Percentiles rank a stretch among this genome's conserved stretches.
Evolutionary conservation across 148 eudicot genomes (phyloP).

Genomic region (Rhododendron mucronatum): DNA sequence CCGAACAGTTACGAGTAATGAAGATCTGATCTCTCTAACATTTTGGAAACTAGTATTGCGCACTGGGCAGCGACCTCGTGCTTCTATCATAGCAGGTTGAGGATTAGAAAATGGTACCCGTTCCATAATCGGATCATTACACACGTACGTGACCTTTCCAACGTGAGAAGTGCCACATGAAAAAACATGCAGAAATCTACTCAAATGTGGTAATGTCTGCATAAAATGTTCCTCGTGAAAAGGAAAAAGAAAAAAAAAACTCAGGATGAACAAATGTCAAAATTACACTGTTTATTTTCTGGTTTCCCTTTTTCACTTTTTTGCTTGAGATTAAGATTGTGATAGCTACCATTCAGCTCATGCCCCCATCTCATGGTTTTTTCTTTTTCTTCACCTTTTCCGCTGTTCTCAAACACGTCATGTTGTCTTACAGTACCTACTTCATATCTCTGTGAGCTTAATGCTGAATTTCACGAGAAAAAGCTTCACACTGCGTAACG

Average conservation of each 20-base stretch:
- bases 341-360: not conserved
- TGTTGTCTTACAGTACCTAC: too few relatives aligned
- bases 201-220: not conserved
- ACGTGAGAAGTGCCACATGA: not conserved
- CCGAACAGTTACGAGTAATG: not conserved
- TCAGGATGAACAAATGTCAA: not conserved
- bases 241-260: not conserved
- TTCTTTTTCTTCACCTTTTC: not conserved
- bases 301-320: not conserved
- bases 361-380: too few relatives aligned
- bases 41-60: not conserved
- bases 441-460: too few relatives aligned
- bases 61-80: not conserved
- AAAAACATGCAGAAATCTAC: not conserved
- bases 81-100: not conserved
- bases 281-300: not conserved
- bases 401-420: not conserved
- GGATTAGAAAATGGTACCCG: not conserved
- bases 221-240: not conserved
- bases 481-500: not conserved
- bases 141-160: not conserved
- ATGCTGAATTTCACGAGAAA: not conserved
- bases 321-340: not conserved
- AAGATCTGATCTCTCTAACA: not conserved
- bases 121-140: not conserved